Percentiles rank a stretch among this genome's conserved stretches.
Evolutionary conservation across 139 green algal species (phyloP).

Genomic region (Coelastrella sp.): DNA sequence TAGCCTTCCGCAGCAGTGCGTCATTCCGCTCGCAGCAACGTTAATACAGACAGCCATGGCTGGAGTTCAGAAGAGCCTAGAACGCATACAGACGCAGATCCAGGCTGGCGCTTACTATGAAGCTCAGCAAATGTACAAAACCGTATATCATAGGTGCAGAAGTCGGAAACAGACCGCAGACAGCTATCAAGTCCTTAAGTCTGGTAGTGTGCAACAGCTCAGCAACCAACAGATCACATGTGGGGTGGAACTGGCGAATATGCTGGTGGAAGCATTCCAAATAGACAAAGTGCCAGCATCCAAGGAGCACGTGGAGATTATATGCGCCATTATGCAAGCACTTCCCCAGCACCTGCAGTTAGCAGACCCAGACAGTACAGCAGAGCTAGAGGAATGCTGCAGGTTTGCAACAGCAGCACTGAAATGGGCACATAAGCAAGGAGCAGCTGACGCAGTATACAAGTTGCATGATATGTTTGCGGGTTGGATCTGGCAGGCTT

Average conservation of each 20-base stretch:
- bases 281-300: conserved; percentile 7
- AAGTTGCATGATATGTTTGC: conserved; percentile 55
- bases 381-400: conserved; percentile 40
- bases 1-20: background rate
- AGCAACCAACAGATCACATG: conserved; percentile 63
- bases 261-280: conserved; percentile 63
- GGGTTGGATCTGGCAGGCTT: conserved; percentile 35
- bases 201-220: conserved; percentile 72
- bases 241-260: conserved; percentile 68
- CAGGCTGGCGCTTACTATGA: conserved; percentile 73
- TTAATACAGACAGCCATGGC: background rate
- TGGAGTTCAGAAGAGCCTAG: conserved; percentile 51
- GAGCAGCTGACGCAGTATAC: conserved; percentile 17
- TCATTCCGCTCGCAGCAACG: background rate
- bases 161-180: conserved; percentile 58
- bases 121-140: conserved; percentile 87
- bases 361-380: conserved; percentile 22
- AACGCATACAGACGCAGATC: conserved; percentile 51
- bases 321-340: conserved; percentile 10
- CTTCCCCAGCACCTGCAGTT: conserved; percentile 24
- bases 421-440: conserved; percentile 66
- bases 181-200: conserved; percentile 60
- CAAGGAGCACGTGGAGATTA: background rate
- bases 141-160: conserved; percentile 68
- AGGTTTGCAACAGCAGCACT: conserved; percentile 35